Conservation (phyloP, 2,329 filamentous ascomycete genomes). For the Fusarium oxysporum region DNA sequence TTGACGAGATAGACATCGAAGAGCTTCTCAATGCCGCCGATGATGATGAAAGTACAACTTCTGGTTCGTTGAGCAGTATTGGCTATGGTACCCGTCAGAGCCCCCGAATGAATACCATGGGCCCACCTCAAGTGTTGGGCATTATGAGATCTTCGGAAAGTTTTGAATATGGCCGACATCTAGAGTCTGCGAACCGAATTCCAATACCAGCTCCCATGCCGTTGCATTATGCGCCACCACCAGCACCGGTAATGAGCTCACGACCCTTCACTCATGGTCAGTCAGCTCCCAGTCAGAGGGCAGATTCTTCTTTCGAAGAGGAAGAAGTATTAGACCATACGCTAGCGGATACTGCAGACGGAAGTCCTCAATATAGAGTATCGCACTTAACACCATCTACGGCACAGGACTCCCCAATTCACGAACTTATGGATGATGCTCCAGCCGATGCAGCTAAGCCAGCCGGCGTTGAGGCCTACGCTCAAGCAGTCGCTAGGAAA, state of each 20-base stretch:
- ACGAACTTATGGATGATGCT: no score
- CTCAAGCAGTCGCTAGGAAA: no score
- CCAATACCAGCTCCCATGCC: background rate
- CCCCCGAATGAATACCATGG: background rate
- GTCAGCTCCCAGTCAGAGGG: no score
- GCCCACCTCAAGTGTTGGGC: background rate
- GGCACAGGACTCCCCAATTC: no score
- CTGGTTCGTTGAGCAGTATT: background rate
- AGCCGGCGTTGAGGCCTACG: no score
- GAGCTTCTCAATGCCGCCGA: background rate
- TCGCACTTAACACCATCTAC: accelerated
- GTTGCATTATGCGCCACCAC: accelerated
- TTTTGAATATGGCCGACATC: no score
- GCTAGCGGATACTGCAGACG: background rate
- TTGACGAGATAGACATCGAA: background rate
- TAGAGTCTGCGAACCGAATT: accelerated
- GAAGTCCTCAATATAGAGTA: no score
- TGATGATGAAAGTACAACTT: background rate
- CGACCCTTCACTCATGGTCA: no score
- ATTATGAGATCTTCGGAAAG: no score
- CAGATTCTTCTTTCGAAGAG: background rate
- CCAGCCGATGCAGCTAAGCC: no score
- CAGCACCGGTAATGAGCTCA: accelerated
- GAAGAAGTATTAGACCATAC: accelerated
- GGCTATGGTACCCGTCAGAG: background rate